Conservation (phyloP, 805 yeast genomes). For the Kazachstania viticola region DNA sequence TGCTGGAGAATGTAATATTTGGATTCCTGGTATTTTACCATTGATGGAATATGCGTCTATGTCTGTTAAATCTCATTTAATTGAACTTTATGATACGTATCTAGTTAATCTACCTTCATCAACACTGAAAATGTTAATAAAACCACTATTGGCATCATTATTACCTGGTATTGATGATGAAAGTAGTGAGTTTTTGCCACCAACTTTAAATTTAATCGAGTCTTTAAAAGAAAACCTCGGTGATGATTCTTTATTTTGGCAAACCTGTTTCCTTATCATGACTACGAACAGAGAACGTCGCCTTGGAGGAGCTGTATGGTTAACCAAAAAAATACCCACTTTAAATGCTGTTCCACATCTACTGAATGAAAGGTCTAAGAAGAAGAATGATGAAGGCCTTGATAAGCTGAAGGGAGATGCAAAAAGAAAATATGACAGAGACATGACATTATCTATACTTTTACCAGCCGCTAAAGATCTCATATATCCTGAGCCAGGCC, state of each 20-base stretch:
- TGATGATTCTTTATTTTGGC: slow-evolving; percentile 81
- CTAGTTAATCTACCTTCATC: slow-evolving; percentile 41
- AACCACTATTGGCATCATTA: slow-evolving; percentile 62
- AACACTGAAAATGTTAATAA: slow-evolving; percentile 43
- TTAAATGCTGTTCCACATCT: slow-evolving; percentile 32
- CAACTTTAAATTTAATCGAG: slow-evolving; percentile 50
- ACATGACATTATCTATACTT: slow-evolving; percentile 26
- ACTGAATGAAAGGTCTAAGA: slow-evolving; percentile 8
- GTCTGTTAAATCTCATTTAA: slow-evolving; percentile 69
- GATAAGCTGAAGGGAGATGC: slow-evolving; percentile 1
- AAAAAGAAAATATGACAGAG: slow-evolving; percentile 20
- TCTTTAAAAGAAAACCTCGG: slow-evolving; percentile 41
- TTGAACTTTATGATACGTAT: slow-evolving; percentile 47
- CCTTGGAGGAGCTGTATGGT: slow-evolving; percentile 75
- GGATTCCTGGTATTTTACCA: slow-evolving; percentile 93
- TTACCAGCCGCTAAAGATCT: slow-evolving; percentile 47
- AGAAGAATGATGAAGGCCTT: slow-evolving; percentile 1
- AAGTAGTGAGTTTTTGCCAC: slow-evolving; percentile 66
- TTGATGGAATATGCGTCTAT: slow-evolving; percentile 80
- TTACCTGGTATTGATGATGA: slow-evolving; percentile 91
- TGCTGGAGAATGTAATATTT: slow-evolving; percentile 46
- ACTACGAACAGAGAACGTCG: slow-evolving; percentile 71
- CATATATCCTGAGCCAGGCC: slow-evolving; percentile 67
- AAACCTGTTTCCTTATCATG: slow-evolving; percentile 59
- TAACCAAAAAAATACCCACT: slow-evolving; percentile 47